Base-by-base conservation (phyloP, 2,329 filamentous ascomycete species). In the Bipolaris gigantea region DNA sequence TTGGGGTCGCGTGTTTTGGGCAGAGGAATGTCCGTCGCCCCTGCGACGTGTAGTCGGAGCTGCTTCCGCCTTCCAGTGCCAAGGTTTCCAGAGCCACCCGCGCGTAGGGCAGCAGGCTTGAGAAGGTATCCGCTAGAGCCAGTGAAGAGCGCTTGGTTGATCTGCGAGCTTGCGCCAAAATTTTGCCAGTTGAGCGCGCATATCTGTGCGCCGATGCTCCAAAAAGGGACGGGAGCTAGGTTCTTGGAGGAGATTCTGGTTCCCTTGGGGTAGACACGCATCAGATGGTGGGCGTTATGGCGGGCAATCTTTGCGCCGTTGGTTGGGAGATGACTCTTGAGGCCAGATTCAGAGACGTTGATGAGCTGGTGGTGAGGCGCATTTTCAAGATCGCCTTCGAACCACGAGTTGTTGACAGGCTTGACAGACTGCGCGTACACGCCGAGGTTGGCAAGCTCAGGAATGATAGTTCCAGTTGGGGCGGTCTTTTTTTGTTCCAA, bases 401-500 rank as follows among this genome's bases (percentile, higher is more conserved):
- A 88, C 86, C 86, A 89, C 0, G 84, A 85, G 62, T 85, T 83
- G 70, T 89, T 81, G 50, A 75, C 73, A 0, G 86, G 86, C 66
- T 89, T 89, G 51, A 89, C 85, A 0, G 84, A 87, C 66, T 89
- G 86, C 0, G 86, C 86, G 60, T 89, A 89, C 2, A 89, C 84
- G 3, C 86, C 86, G 0, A 89, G 76, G 38, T 81, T 82, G 1
- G 85, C 85, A 1, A 89, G 80, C 61, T 88, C 85, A 0, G 86
- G 84, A 19, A 89, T 77, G 61, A 89, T 88, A 50, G 77, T 66
- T 6, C 75, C 75, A 3, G 76, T 67, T 0, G 76, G 75, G 0
- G 77, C 74, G 0, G 78, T 69, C 63, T 82, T 81, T 67, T 82
- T 80, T 66, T 82, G 79, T 36, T 69, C 56, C 50, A 80, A 79